Conservation (phyloP, 768 basidiomycete genomes). For the Tremella yokohamensis region DNA sequence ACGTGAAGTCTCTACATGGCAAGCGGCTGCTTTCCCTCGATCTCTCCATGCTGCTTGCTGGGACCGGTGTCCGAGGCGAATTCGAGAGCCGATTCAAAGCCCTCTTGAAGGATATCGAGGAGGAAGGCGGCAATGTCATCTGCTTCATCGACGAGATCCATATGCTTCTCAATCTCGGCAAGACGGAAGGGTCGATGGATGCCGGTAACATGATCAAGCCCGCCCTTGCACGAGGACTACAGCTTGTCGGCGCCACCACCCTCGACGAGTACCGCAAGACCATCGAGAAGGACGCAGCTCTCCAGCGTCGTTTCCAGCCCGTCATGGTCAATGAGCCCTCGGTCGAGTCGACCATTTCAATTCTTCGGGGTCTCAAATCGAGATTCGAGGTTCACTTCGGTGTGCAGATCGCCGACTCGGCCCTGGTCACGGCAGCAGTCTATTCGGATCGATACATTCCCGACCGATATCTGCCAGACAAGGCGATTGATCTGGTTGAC, state of each 20-base stretch:
- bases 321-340: conserved; percentile 84
- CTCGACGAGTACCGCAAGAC: conserved; percentile 87
- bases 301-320: conserved; percentile 87
- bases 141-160: conserved; percentile 92
- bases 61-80: conserved; percentile 84
- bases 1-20: conserved; percentile 67
- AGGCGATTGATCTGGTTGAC: conserved; percentile 75
- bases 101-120: conserved; percentile 79
- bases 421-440: conserved; percentile 83
- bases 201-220: conserved; percentile 88
- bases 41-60: conserved; percentile 76
- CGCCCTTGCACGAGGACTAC: conserved; percentile 77
- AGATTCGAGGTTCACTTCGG: conserved; percentile 90
- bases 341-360: conserved; percentile 60
- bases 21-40: conserved; percentile 87
- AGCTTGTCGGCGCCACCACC: conserved; percentile 86
- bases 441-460: conserved; percentile 81
- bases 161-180: conserved; percentile 64
- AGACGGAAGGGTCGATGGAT: conserved; percentile 86
- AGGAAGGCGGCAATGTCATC: conserved; percentile 70
- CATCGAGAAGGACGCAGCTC: conserved; percentile 85
- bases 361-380: conserved; percentile 76
- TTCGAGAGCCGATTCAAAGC: conserved; percentile 94
- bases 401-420: conserved; percentile 82
- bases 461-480: conserved; percentile 83